Percentiles rank a stretch among this genome's conserved stretches.
phyloP scores from a whole-genome alignment of 371 early-diverging fungal genomes.

The Apophysomyces variabilis region DNA sequence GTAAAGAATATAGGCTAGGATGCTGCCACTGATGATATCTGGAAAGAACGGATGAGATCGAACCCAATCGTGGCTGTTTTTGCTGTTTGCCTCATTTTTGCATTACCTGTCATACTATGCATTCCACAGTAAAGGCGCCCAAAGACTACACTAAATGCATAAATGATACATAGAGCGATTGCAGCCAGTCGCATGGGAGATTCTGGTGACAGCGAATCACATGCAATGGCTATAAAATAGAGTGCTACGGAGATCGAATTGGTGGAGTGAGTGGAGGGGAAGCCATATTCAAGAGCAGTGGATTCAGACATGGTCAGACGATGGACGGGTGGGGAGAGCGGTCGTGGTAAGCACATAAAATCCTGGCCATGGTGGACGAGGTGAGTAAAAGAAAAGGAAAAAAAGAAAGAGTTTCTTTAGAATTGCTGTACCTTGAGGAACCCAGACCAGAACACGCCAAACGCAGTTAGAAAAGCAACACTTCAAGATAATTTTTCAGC shows the following conservation, averaged over 20 bases:
- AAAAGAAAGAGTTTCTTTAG: background rate
- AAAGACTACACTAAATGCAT: slow-evolving; percentile 69
- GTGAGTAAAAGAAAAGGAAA: no score
- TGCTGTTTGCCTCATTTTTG: no score
- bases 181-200: slow-evolving; percentile 47
- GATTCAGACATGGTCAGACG: slow-evolving; percentile 66
- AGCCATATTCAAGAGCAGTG: slow-evolving; percentile 78
- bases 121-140: slow-evolving; percentile 79
- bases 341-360: slow-evolving; percentile 76
- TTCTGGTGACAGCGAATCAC: slow-evolving; percentile 41
- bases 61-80: no score
- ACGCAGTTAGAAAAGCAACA: slow-evolving; percentile 53
- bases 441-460: slow-evolving; percentile 73
- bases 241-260: slow-evolving; percentile 75
- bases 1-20: slow-evolving; percentile 62
- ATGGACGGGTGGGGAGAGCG: slow-evolving; percentile 72
- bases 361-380: slow-evolving; percentile 49
- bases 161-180: slow-evolving; percentile 51
- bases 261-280: slow-evolving; percentile 81
- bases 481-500: slow-evolving; percentile 20
- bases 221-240: slow-evolving; percentile 58
- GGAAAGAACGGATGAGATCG: background rate
- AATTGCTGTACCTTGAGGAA: slow-evolving; percentile 61
- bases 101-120: slow-evolving; percentile 68
- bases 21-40: slow-evolving; percentile 74